Percentiles rank a stretch among this genome's conserved stretches.
Conservation (phyloP, 176 grass and related monocot genomes). For the Zea luxurians region DNA sequence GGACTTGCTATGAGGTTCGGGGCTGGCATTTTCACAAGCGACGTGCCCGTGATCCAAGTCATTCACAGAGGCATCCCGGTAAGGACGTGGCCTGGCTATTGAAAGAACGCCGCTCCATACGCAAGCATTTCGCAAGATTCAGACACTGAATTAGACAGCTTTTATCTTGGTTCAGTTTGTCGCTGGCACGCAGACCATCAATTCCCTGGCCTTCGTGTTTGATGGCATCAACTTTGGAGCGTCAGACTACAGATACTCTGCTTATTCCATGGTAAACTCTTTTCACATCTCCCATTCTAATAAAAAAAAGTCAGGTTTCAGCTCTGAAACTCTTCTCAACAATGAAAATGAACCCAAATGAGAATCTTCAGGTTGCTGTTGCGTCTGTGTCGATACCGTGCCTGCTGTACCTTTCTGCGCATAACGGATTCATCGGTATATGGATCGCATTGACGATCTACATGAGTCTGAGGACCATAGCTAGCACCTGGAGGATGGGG, state of each 20-base stretch:
- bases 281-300: neutral
- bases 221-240: slow-evolving; percentile 98
- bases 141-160: neutral
- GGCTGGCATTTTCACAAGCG: slow-evolving; percentile 81
- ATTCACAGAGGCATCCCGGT: slow-evolving; percentile 90
- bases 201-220: slow-evolving; percentile 94
- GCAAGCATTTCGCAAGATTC: neutral
- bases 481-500: slow-evolving; percentile 88
- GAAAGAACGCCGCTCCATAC: neutral
- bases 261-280: slow-evolving; percentile 83
- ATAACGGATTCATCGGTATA: slow-evolving; percentile 85
- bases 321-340: slow-evolving; percentile 12
- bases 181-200: slow-evolving; percentile 81
- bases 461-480: slow-evolving; percentile 86
- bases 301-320: neutral
- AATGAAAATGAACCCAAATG: neutral
- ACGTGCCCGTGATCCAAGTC: slow-evolving; percentile 58
- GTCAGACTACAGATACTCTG: slow-evolving; percentile 83
- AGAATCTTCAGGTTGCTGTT: slow-evolving; percentile 70
- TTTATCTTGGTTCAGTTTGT: slow-evolving; percentile 63
- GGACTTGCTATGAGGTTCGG: slow-evolving; percentile 77
- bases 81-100: slow-evolving; percentile 20
- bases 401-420: slow-evolving; percentile 66
- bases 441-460: slow-evolving; percentile 97
- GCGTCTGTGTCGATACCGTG: slow-evolving; percentile 71